phyloP scores from a whole-genome alignment of 768 basidiomycete genomes.

The Tricholoma terreum region DNA sequence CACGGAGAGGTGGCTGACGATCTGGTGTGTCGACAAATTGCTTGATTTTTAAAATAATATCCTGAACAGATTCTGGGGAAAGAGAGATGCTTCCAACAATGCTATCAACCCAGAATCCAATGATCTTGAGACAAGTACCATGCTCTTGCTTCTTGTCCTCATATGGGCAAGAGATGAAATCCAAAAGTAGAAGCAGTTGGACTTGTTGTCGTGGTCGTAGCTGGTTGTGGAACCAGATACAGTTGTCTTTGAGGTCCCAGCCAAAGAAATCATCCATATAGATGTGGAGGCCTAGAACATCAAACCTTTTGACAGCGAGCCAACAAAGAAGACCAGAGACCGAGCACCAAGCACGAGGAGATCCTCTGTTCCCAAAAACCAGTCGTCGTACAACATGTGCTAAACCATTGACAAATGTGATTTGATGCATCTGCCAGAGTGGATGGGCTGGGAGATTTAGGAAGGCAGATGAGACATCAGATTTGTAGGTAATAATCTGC shows the following conservation, averaged over 20 bases:
- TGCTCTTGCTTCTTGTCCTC: slow-evolving; percentile 27
- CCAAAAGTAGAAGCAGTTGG: slow-evolving; percentile 17
- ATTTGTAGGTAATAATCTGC: slow-evolving; percentile 15
- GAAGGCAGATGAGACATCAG: too few species aligned
- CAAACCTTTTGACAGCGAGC: background rate
- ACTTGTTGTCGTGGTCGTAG: slow-evolving; percentile 21
- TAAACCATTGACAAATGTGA: too few species aligned
- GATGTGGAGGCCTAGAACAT: slow-evolving; percentile 17
- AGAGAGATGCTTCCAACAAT: slow-evolving; percentile 2
- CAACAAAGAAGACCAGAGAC: background rate
- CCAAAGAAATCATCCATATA: slow-evolving; percentile 29
- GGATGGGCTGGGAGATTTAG: too few species aligned
- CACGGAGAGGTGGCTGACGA: slow-evolving; percentile 7
- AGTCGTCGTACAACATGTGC: slow-evolving; percentile 3
- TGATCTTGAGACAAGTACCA: too few species aligned
- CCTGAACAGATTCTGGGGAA: slow-evolving; percentile 1
- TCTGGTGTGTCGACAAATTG: background rate
- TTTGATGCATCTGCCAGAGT: too few species aligned
- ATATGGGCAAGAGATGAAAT: slow-evolving; percentile 14
- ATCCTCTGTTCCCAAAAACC: slow-evolving; percentile 24
- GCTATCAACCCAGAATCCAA: too few species aligned
- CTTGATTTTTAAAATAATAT: slow-evolving; percentile 13
- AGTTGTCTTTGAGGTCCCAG: slow-evolving; percentile 13
- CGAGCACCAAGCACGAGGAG: slow-evolving; percentile 4
- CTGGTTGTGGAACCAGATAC: slow-evolving; percentile 18